Conservation (phyloP, 768 basidiomycete species). For the Peribolospora kevripleyi region DNA sequence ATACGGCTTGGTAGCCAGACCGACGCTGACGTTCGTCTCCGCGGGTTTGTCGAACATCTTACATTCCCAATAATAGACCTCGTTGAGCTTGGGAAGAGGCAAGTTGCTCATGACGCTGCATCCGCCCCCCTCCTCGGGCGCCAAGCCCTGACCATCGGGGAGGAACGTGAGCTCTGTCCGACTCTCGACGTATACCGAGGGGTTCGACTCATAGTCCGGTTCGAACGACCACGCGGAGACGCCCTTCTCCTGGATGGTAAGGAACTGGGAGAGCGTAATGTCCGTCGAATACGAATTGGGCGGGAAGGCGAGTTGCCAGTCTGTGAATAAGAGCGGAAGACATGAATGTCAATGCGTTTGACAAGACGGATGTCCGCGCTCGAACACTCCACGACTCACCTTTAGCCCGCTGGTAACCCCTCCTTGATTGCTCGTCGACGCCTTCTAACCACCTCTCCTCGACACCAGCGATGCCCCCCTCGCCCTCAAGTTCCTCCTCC, state of each 20-base stretch:
- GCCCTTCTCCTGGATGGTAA: slow-evolving; percentile 97
- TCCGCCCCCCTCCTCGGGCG: slow-evolving; percentile 70
- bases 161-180: slow-evolving; percentile 96
- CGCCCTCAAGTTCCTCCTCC: slow-evolving; percentile 61
- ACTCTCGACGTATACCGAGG: slow-evolving; percentile 74
- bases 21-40: slow-evolving; percentile 67
- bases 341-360: not conserved
- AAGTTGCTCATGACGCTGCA: slow-evolving; percentile 92
- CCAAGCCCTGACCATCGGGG: slow-evolving; percentile 24
- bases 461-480: slow-evolving; percentile 77
- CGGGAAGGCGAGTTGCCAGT: slow-evolving; percentile 43
- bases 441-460: slow-evolving; percentile 84
- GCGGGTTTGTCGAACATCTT: slow-evolving; percentile 95
- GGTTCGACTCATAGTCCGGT: slow-evolving; percentile 87
- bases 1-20: slow-evolving; percentile 88
- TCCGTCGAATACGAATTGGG: slow-evolving; percentile 94
- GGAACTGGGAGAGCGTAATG: slow-evolving; percentile 92
- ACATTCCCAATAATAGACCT: slow-evolving; percentile 98
- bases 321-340: slow-evolving; percentile 7
- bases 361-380: not conserved
- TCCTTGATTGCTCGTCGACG: slow-evolving; percentile 37
- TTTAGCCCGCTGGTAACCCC: slow-evolving; percentile 63
- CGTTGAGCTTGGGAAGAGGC: slow-evolving; percentile 88
- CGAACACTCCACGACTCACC: slow-evolving; percentile 28
- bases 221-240: slow-evolving; percentile 99